A percentile compares a stretch with the other conserved stretches of the same genome.
These are phyloP conservation scores for Fallopia convolvulus DNA, from an alignment of 148 eudicot species.

Conservation along the genomic window DNA sequence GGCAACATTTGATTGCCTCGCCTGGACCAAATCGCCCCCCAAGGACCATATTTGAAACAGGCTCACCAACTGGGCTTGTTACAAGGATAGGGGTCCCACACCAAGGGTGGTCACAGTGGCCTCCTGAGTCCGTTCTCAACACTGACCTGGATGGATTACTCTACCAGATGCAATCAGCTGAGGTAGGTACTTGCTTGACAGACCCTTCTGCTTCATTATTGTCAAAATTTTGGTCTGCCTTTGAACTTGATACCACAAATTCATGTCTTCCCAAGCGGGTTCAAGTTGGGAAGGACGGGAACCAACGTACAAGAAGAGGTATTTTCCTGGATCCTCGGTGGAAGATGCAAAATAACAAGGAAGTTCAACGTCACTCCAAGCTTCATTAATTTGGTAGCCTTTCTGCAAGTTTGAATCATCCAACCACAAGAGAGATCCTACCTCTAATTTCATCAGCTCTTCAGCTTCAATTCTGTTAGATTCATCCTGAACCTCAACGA, in stretches of 20 bases:
- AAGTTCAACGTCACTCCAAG: slow-evolving; percentile 55
- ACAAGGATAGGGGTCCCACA: slow-evolving; percentile 88
- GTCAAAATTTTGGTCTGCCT: slow-evolving; percentile 86
- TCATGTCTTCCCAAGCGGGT: slow-evolving; percentile 91
- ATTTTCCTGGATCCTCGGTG: slow-evolving; percentile 52
- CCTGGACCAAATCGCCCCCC: slow-evolving; percentile 40
- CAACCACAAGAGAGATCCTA: slow-evolving; percentile 56
- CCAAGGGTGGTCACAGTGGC: slow-evolving; percentile 62
- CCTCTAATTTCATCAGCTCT: slow-evolving; percentile 44
- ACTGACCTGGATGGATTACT: slow-evolving; percentile 60
- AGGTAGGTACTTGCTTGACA: slow-evolving; percentile 72
- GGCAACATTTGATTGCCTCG: slow-evolving; percentile 86
- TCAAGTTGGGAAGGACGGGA: slow-evolving; percentile 88
- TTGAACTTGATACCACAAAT: slow-evolving; percentile 93
- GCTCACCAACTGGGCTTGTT: slow-evolving; percentile 71
- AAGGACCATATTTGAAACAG: slow-evolving; percentile 53
- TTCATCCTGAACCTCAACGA: slow-evolving; percentile 73
- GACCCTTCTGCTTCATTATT: slow-evolving; percentile 73
- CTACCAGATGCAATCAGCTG: slow-evolving; percentile 62
- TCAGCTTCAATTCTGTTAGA: slow-evolving; percentile 29
- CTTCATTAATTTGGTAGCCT: slow-evolving; percentile 61
- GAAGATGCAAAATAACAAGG: slow-evolving; percentile 49
- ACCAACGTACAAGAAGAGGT: slow-evolving; percentile 60
- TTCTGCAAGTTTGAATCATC: slow-evolving; percentile 63
- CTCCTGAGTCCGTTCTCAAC: slow-evolving; percentile 51